Conservation (phyloP, 2,329 filamentous ascomycete species). For the Didymellaceae sp. region DNA sequence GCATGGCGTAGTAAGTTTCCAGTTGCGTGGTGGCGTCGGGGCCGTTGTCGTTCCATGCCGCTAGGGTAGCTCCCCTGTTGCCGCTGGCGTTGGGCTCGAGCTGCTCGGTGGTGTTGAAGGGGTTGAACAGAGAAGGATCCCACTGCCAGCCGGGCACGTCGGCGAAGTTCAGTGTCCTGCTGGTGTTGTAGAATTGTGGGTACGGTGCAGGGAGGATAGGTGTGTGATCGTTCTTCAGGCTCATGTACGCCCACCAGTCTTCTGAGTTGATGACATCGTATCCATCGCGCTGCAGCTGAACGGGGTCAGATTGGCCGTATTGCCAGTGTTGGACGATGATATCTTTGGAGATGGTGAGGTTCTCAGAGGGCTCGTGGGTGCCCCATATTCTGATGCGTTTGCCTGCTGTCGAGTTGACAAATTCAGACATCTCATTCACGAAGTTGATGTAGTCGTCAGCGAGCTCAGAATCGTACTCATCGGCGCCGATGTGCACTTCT, state of each 20-base stretch:
- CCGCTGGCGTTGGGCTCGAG: slow-evolving; percentile 37
- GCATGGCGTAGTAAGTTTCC: slow-evolving; percentile 57
- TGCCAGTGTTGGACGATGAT: slow-evolving; percentile 58
- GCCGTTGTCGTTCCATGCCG: slow-evolving; percentile 59
- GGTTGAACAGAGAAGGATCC: slow-evolving; percentile 55
- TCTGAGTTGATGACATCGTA: slow-evolving; percentile 56
- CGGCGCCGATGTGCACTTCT: slow-evolving; percentile 48
- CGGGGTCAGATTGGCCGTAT: slow-evolving; percentile 56
- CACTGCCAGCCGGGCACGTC: slow-evolving; percentile 53
- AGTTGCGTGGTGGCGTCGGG: slow-evolving; percentile 57
- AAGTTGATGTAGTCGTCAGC: slow-evolving; percentile 49
- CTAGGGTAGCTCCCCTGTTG: slow-evolving; percentile 47
- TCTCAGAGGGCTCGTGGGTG: slow-evolving; percentile 53
- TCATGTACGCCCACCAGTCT: slow-evolving; percentile 63
- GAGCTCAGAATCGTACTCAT: slow-evolving; percentile 45
- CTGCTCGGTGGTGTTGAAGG: slow-evolving; percentile 52
- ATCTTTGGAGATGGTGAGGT: slow-evolving; percentile 49
- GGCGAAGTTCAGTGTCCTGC: slow-evolving; percentile 55
- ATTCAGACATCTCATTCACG: slow-evolving; percentile 46
- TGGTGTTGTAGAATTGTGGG: slow-evolving; percentile 56
- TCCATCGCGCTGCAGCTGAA: slow-evolving; percentile 46
- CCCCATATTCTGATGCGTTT: slow-evolving; percentile 49
- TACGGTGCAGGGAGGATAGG: slow-evolving; percentile 56
- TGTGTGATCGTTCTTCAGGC: slow-evolving; percentile 60
- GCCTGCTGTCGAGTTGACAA: slow-evolving; percentile 38